Evolutionary conservation across 768 basidiomycete genomes (phyloP), one percentile per base, ranked within the genome.

Genomic region (Cantharellus anzutake): DNA sequence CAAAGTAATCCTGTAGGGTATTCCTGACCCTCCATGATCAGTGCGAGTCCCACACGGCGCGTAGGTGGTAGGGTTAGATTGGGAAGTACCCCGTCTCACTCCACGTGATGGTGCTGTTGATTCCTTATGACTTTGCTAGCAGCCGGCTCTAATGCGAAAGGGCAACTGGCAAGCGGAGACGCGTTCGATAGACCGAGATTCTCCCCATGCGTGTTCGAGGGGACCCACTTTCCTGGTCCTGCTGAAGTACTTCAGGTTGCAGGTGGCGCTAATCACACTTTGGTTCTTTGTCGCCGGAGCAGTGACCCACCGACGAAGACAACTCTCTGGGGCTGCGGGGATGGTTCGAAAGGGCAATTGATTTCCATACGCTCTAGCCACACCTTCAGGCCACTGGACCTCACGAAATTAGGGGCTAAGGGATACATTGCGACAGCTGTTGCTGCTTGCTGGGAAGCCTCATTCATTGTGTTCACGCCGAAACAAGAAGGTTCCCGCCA

Each of bases 371-470:
- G 35, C 29, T 11, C 11, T 11, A 11, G 44, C 29, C 44, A 48
- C 11, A 48, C 44, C 44, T 48, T 48, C 44, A 11, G 11, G 11
- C 11, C 11, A 29, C 44, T 55, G 52, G 52, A 65, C 65, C 4
- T 74, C 72, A 57, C 65, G 52, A 37, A 11, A 11, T 37, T 60
- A 50, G 58, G 64, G 57, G 63, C 59, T 56, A 63, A 72, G 3
- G 58, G 74, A 5, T 85, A 88, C 65, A 69, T 76, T 71, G 11
- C 70, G 86, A 56, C 64, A 72, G 39, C 67, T 82, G 72, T 90
- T 14, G 79, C 80, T 11, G 79, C 83, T 0, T 75, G 81, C 51
- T 96, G 92, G 91, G 85, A 94, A 69, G 88, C 89, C 4, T 81
- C 81, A 57, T 89, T 84, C 65, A 70, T 88, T 51, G 82, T 81